Evolutionary conservation across 441 rosid genomes (phyloP).

Genomic region (Erysimum pusillum): DNA sequence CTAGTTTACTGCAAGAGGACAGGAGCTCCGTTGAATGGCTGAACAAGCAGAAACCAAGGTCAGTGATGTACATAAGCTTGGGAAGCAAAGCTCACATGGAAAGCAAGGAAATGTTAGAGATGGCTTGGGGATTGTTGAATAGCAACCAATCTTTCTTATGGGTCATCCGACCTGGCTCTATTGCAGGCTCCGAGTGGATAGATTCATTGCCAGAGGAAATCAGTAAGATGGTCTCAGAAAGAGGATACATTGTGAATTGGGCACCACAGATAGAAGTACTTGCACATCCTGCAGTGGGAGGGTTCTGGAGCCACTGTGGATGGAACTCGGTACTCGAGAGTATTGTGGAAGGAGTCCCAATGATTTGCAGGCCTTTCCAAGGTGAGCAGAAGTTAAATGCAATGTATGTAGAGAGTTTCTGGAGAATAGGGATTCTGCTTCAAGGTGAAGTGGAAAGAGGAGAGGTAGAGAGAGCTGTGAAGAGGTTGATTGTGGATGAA

Average conservation of each 20-base stretch:
- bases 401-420: constrained; percentile 45
- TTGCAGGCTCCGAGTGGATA: constrained; percentile 20
- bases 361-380: constrained; percentile 50
- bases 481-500: constrained; percentile 23
- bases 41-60: constrained; percentile 49
- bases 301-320: constrained; percentile 56
- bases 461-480: constrained; percentile 25
- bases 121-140: constrained; percentile 48
- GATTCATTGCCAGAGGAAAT: constrained; percentile 46
- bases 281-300: constrained; percentile 45
- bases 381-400: constrained; percentile 56
- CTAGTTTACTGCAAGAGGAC: constrained; percentile 51
- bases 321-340: constrained; percentile 48
- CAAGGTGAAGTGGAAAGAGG: constrained; percentile 29
- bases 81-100: constrained; percentile 49
- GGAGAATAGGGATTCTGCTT: constrained; percentile 42
- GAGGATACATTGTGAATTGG: constrained; percentile 55
- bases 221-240: constrained; percentile 29
- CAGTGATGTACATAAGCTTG: constrained; percentile 57
- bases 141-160: constrained; percentile 52
- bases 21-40: constrained; percentile 55
- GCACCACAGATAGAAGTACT: constrained; percentile 55
- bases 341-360: constrained; percentile 53
- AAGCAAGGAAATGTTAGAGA: constrained; percentile 41
- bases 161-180: constrained; percentile 45